Conservation (phyloP, 495 filamentous ascomycete species). For the Podospora sp. region DNA sequence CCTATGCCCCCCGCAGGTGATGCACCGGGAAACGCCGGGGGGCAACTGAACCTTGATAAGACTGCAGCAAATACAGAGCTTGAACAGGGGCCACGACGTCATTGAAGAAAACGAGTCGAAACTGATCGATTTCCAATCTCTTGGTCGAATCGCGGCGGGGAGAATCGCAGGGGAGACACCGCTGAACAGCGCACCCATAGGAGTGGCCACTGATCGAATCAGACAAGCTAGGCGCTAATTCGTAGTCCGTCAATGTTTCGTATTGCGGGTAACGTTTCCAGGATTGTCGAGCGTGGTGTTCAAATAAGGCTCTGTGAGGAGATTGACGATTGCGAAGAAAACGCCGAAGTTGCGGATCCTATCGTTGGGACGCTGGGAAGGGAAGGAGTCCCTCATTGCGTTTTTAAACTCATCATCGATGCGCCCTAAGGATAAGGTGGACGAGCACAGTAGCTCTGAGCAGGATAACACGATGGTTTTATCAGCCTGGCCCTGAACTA, state of each 20-base stretch:
- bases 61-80: background rate
- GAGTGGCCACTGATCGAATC: slow-evolving; percentile 8
- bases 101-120: slow-evolving; percentile 7
- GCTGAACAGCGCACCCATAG: slow-evolving; percentile 17
- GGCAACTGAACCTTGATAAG: too few species aligned
- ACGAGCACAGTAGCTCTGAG: too few species aligned
- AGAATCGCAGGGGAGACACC: slow-evolving; percentile 19
- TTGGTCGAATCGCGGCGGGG: slow-evolving; percentile 14
- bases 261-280: background rate
- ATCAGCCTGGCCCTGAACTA: too few species aligned
- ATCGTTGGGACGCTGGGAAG: background rate
- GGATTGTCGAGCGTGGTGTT: slow-evolving; percentile 7
- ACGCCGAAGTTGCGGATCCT: slow-evolving; percentile 11
- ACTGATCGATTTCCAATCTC: slow-evolving; percentile 12
- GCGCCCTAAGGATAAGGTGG: too few species aligned
- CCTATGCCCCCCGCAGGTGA: too few species aligned
- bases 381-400: too few species aligned
- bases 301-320: slow-evolving; percentile 14
- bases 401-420: background rate
- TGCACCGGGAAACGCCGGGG: too few species aligned
- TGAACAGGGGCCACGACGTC: slow-evolving; percentile 1
- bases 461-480: too few species aligned
- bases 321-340: slow-evolving; percentile 13
- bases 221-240: slow-evolving; percentile 1
- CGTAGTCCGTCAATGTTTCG: background rate